Evolutionary conservation across 257 asterid species (phyloP).

Genomic region (Catharanthus roseus): DNA sequence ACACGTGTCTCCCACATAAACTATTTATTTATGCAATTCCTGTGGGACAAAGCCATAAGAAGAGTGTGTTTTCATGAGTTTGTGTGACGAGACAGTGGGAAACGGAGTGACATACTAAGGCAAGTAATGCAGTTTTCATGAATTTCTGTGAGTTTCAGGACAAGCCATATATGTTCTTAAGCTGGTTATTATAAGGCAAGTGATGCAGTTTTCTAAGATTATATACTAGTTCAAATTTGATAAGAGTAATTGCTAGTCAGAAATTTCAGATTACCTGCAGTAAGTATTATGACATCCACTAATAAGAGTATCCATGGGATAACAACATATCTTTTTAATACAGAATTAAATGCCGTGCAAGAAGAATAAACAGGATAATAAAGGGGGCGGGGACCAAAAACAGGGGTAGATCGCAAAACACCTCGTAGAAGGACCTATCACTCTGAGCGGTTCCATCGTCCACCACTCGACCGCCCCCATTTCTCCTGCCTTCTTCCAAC

Average conservation of each 20-base stretch:
- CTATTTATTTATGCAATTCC: too few relatives aligned
- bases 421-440: slow-evolving; percentile 87
- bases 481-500: slow-evolving; percentile 72
- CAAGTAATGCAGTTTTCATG: too few relatives aligned
- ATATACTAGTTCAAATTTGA: neutral
- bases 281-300: neutral
- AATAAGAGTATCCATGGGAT: neutral
- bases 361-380: too few relatives aligned
- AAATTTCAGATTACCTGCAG: neutral
- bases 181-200: neutral
- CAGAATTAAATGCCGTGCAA: neutral
- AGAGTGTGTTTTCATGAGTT: too few relatives aligned
- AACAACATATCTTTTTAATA: neutral
- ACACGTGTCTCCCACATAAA: neutral
- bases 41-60: too few relatives aligned
- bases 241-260: neutral
- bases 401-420: slow-evolving; percentile 8
- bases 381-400: neutral
- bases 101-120: too few relatives aligned
- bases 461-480: slow-evolving; percentile 77
- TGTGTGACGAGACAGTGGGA: too few relatives aligned
- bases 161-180: neutral
- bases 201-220: neutral
- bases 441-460: slow-evolving; percentile 99
- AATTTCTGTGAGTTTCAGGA: neutral